phyloP scores from a whole-genome alignment of 1,139 yeast species.

The Pichia sp. region DNA sequence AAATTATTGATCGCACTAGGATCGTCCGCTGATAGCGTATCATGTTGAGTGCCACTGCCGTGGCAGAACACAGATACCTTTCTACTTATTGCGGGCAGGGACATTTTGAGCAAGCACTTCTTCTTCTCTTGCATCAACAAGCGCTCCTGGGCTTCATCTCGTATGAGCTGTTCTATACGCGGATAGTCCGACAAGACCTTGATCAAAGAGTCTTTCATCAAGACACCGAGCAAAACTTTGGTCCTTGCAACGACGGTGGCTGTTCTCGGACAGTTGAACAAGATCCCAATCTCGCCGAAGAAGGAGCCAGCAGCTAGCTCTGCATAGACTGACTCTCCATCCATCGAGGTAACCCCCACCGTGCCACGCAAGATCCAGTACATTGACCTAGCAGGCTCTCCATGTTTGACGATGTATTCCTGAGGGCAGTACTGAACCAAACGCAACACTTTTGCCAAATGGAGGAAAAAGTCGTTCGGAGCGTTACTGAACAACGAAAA shows the following conservation, averaged over 20 bases:
- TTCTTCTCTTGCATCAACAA: constrained; percentile 65
- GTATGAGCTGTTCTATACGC: constrained; percentile 56
- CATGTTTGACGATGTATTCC: constrained; percentile 62
- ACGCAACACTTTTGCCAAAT: constrained; percentile 54
- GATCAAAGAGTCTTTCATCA: constrained; percentile 60
- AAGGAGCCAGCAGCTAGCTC: constrained; percentile 65
- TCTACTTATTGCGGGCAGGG: constrained; percentile 18
- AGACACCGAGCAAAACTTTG: constrained; percentile 59
- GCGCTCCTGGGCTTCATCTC: constrained; percentile 77
- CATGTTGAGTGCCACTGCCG: neutral
- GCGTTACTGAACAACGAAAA: constrained; percentile 64
- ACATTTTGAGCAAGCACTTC: constrained; percentile 31
- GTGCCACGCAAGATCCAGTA: constrained; percentile 75
- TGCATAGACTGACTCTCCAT: constrained; percentile 70
- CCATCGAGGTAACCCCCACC: constrained; percentile 68
- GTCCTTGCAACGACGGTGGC: constrained; percentile 76
- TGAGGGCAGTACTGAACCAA: constrained; percentile 62
- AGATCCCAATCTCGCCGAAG: constrained; percentile 75
- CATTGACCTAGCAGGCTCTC: constrained; percentile 75
- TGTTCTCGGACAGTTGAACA: constrained; percentile 70
- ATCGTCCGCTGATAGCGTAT: neutral
- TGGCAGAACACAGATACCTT: constrained; percentile 10
- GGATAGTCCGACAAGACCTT: constrained; percentile 60
- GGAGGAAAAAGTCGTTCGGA: constrained; percentile 57
- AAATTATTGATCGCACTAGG: neutral